Base-by-base conservation (phyloP, 2,329 filamentous ascomycete species). In the Colletotrichum scovillei region DNA sequence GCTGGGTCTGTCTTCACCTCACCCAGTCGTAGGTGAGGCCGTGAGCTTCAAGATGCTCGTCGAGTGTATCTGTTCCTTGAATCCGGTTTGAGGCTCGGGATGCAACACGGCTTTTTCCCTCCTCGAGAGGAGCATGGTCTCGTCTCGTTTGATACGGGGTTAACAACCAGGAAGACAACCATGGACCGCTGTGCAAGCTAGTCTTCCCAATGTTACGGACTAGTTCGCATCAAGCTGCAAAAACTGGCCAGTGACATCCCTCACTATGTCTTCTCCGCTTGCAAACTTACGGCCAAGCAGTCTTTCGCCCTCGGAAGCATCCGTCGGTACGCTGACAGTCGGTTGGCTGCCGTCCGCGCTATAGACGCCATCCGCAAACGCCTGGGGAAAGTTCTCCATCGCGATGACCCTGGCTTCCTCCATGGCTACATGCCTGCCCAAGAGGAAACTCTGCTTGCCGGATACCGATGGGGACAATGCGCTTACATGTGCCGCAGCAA, bases 401-500 rank as follows among this genome's bases (percentile, higher is more conserved):
- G 46, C 64, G n/a, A 72, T 12, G 2, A 3, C 28, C 28, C 57
- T 67, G 8, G 32, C 59, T 30, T 75, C 46, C 12, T 67, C 60
- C 22, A 55, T 58, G 9, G 19, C n/a, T 11, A 74, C 49, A 38
- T 68, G 32, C 26, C 56, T 32, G 8, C 59, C 62, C 4, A 67
- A 58, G 32, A 64, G 42, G 53, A 72, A 49, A 7, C 52, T 52
- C 19, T 80, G 76, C 38, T 79, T 78, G 7, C 79, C 80, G 2
- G 77, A 65, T 6, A 84, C 74, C 3, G 74, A 75, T 42, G 77
- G 75, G 30, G 82, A 76, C 14, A 85, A 77, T 3, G 83, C 82
- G 4, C 73, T 67, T 35, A 85, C 78, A 63, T 85, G 84, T 11
- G 79, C 79, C 24, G 76, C 77, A 6, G 82, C 82, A 3, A 83